Evolutionary conservation across 2,329 filamentous ascomycete species (phyloP), one percentile per base, ranked within the genome.

Genomic region (Sporothrix luriei): DNA sequence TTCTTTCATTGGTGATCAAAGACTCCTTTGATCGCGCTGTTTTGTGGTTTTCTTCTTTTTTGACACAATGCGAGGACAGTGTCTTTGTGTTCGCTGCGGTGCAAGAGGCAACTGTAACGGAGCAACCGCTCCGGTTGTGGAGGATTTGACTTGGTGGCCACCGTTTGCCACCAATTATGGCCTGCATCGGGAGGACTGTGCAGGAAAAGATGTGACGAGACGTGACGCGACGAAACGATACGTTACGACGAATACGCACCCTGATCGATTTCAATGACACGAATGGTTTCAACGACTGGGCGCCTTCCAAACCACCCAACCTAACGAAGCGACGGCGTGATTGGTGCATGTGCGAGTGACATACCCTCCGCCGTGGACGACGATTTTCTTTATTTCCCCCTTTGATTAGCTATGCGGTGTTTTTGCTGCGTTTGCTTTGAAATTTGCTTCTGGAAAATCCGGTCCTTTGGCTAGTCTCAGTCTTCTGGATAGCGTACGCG

Each of bases 211-310:
- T 19, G 33, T 3, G 33, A 14, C 19, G 10, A 62, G 38, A 69
- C 51, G 69, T 62, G 68, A 54, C 49, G 43, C 5, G 16, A 55
- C 52, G 52, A 55, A 43, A 70, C 59, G 68, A 71, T 43, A 70
- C 68, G 66, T 68, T 46, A 71, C 48, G 54, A 72, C 49, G 69
- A 68, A 68, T 59, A 70, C 55, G 55, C 46, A 26, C 26, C 46
- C 46, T 48, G 40, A 40, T 21, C 57, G 38, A 54, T 24, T 26
- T 26, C 59, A 64, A 64, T 24, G 57, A 68, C 33, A 69, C 69
- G 65, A 46, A 72, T 62, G 59, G 66, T 70, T 64, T 68, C 62
- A 54, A 73, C 68, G 71, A 73, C 64, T 69, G 51, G 68, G 68
- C 69, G 71, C 62, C 71, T 71, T n/a, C 21, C 29, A 19, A 54